Base-by-base conservation (phyloP, 2,329 filamentous ascomycete genomes). In the Aspergillus novoparasiticus region DNA sequence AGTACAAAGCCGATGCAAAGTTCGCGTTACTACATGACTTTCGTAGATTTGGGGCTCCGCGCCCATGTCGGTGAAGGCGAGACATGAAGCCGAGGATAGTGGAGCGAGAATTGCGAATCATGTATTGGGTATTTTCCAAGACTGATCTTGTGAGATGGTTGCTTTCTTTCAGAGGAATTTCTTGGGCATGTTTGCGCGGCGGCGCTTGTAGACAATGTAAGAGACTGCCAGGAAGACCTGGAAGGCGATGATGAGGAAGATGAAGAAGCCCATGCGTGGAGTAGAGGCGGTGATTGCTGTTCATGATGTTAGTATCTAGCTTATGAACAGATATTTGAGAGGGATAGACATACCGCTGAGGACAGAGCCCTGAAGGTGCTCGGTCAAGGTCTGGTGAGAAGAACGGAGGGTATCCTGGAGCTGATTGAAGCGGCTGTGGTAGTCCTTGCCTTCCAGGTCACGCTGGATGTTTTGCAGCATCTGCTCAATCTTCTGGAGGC, bases 141-240 rank as follows among this genome's bases (percentile, higher is more conserved):
- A 9, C 45, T 28, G 28, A 6, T 48, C 45, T 48, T 48, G 23
- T 16, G 23, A 2, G n/a, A 12, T 23, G n/a, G 5, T 46, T 46
- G 10, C 16, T 26, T 28, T 48, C n/a, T 12, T 75, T 83, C 48
- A 97, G 75, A 97, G 81, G 78, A 93, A 97, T 81, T 97, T 97
- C 85, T 97, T 97, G n/a, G 92, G 92, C 77, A 88, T 87, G 67
- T 84, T 88, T 45, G 86, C 84, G 79, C 90, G 87, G 73, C 90
- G 89, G 71, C 88, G 86, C 85, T 96, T 96, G 80, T 97, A 97
- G 63, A 89, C 75, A 43, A 92, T 77, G 74, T 94, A 97, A 1
- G 84, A 86, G 2, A 79, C 87, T 0, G 87, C 87, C 36, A 96
- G 81, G 68, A 93, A 75, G 56, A 91, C 74, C 79, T 97, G 93